These are phyloP conservation scores for Lodderomyces oxycetoniae DNA, from an alignment of 1,139 yeast genomes.

Conservation along the genomic window DNA sequence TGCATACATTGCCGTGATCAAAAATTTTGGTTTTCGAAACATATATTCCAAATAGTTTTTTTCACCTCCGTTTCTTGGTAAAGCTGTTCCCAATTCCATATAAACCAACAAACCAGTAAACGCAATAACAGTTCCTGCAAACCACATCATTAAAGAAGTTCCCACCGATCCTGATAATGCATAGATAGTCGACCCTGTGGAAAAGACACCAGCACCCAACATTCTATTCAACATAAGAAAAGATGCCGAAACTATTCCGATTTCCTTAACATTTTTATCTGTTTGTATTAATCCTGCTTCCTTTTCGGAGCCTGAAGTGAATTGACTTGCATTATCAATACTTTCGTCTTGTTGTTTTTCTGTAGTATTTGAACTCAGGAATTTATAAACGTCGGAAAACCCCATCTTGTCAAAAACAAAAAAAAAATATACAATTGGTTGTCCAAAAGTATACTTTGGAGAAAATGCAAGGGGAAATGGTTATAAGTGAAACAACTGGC, in stretches of 20 bases:
- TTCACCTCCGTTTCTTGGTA: conserved; percentile 86
- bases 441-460: too few relatives aligned
- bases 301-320: conserved; percentile 15
- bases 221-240: conserved; percentile 72
- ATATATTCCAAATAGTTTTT: conserved; percentile 76
- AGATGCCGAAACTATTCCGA: conserved; percentile 66
- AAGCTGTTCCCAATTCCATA: conserved; percentile 79
- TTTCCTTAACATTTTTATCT: conserved; percentile 50
- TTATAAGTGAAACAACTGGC: too few relatives aligned
- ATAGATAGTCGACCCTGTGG: conserved; percentile 77
- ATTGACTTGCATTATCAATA: conserved; percentile 5
- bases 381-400: conserved; percentile 4
- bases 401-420: conserved; percentile 4
- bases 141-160: conserved; percentile 68
- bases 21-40: conserved; percentile 61
- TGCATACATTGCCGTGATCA: conserved; percentile 72
- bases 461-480: too few relatives aligned
- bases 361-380: conserved; percentile 4
- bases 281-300: conserved; percentile 37
- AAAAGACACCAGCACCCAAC: conserved; percentile 86
- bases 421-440: too few relatives aligned
- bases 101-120: conserved; percentile 71
- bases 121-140: conserved; percentile 70
- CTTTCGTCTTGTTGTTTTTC: conserved; percentile 4
- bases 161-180: conserved; percentile 72